A percentile compares a stretch with the other conserved stretches of the same genome.
Evolutionary conservation across 1,284 basidiomycete genomes (phyloP).

Genomic region (Anthracocystis setariae): DNA sequence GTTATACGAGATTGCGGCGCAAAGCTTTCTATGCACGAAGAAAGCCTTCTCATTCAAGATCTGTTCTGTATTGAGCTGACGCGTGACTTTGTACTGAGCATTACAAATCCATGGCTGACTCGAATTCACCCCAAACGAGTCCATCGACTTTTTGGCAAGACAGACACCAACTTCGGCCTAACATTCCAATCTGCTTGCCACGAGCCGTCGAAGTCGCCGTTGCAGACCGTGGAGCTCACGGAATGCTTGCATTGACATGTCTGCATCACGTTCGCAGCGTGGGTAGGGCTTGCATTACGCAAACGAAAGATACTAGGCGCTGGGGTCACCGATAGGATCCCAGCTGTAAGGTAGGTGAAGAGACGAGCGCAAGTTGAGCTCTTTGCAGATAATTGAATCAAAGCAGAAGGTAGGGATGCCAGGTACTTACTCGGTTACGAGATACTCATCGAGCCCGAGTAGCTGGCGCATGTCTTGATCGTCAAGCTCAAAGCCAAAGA

Average conservation of each 20-base stretch:
- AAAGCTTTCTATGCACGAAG: conserved; percentile 6
- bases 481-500: conserved; percentile 75
- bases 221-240: too few species aligned
- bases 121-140: neutral
- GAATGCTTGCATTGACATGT: neutral
- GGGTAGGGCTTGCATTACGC: too few species aligned
- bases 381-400: too few species aligned
- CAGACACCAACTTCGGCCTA: neutral
- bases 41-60: conserved; percentile 4
- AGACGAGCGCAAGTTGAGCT: neutral
- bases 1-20: neutral
- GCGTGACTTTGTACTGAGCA: neutral
- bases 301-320: conserved; percentile 3
- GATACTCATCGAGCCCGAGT: conserved; percentile 19
- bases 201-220: neutral
- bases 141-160: too few species aligned
- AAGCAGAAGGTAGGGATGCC: neutral
- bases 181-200: neutral
- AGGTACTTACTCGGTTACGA: conserved; percentile 32
- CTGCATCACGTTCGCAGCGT: too few species aligned
- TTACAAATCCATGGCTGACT: neutral
- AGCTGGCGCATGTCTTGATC: conserved; percentile 73
- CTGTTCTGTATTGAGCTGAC: neutral
- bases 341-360: conserved; percentile 2
- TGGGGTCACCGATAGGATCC: conserved; percentile 34